These are phyloP conservation scores for Cercis canadensis DNA, from an alignment of 306 rosid species.

Conservation along the genomic window DNA sequence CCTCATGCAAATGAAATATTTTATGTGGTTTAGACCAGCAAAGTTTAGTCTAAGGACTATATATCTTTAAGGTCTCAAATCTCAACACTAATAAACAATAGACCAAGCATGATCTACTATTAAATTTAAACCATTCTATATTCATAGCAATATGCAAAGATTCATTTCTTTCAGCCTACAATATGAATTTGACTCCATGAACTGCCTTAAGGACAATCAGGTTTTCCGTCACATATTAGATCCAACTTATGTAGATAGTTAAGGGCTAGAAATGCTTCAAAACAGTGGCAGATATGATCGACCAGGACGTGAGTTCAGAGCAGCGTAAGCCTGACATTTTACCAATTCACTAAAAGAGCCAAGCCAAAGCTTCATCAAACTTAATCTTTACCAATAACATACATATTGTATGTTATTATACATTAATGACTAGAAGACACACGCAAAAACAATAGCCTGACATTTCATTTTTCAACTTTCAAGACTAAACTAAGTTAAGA, in stretches of 20 bases:
- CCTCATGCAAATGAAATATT: conserved; percentile 8
- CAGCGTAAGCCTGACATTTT: too few species aligned
- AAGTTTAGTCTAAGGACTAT: conserved; percentile 10
- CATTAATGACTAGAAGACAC: too few species aligned
- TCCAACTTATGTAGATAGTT: neutral
- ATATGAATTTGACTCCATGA: conserved; percentile 4
- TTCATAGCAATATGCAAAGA: neutral
- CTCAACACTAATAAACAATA: neutral
- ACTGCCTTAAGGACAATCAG: neutral
- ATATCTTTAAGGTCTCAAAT: neutral
- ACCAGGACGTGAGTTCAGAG: neutral
- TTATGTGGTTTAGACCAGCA: neutral
- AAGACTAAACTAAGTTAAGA: too few species aligned
- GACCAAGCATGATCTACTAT: conserved; percentile 10
- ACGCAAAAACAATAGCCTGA: too few species aligned
- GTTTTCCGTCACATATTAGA: neutral
- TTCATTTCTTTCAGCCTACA: neutral
- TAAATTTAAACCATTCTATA: neutral
- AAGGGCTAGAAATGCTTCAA: neutral
- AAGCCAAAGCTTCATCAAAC: too few species aligned
- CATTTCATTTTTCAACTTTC: too few species aligned
- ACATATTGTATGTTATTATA: too few species aligned
- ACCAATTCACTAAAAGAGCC: too few species aligned
- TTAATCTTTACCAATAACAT: too few species aligned
- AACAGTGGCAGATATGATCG: conserved; percentile 5